Evolutionary conservation across 2,329 filamentous ascomycete genomes (phyloP).

Genomic region (Hypoxylon sp.): DNA sequence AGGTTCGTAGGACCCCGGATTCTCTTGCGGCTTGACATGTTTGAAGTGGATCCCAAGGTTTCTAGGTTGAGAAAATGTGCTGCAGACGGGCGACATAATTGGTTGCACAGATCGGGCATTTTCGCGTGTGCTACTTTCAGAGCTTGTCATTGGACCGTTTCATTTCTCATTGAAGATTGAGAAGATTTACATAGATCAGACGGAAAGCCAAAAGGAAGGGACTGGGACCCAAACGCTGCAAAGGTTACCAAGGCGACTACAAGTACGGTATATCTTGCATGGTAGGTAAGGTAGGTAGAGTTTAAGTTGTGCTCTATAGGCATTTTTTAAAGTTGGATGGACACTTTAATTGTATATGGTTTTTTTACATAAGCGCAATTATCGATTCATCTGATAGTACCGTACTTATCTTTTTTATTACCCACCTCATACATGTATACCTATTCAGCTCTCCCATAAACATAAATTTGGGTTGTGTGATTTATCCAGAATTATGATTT

Average conservation of each 20-base stretch:
- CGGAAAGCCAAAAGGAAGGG: constrained; percentile 16
- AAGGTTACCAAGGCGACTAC: neutral
- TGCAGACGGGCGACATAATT: constrained; percentile 30
- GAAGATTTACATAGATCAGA: neutral
- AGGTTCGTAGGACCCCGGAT: constrained; percentile 38
- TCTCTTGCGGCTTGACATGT: constrained; percentile 28
- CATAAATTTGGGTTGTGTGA: constrained; percentile 23
- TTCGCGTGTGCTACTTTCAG: constrained; percentile 38
- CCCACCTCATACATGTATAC: neutral
- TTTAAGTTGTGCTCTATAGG: constrained; percentile 1
- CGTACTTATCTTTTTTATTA: constrained; percentile 7
- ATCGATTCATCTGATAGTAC: neutral
- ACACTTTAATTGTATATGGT: neutral
- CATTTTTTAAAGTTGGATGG: constrained; percentile 3
- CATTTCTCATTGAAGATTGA: neutral
- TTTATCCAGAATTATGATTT: constrained; percentile 6
- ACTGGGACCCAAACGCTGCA: neutral
- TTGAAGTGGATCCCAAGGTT: constrained; percentile 19
- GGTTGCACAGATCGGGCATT: constrained; percentile 19
- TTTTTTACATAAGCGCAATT: constrained; percentile 4
- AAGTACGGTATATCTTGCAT: neutral
- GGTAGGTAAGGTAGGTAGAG: neutral
- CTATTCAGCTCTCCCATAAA: neutral
- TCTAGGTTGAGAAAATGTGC: constrained; percentile 40
- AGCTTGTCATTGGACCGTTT: constrained; percentile 42